These are phyloP conservation scores for Barnettozyma californica DNA, from an alignment of 805 yeast species.

Conservation along the genomic window DNA sequence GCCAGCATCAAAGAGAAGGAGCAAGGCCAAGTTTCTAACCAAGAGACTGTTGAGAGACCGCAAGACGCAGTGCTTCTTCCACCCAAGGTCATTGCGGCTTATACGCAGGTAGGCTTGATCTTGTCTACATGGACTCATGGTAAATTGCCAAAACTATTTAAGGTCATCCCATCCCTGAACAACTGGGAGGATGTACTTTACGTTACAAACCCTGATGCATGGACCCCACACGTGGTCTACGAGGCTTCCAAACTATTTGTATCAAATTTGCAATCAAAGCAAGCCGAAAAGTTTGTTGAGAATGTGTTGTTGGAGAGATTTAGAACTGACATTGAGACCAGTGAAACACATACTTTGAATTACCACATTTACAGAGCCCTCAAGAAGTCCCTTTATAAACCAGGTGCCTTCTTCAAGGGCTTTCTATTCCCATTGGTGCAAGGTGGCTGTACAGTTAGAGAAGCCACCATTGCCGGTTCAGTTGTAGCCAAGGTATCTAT, in stretches of 20 bases:
- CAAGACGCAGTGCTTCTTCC: constrained; percentile 82
- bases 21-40: constrained; percentile 27
- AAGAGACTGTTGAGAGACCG: constrained; percentile 34
- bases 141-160: constrained; percentile 92
- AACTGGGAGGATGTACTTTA: constrained; percentile 95
- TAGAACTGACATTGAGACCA: constrained; percentile 63
- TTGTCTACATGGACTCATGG: constrained; percentile 91
- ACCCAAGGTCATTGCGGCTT: constrained; percentile 93
- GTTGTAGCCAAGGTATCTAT: constrained; percentile 84
- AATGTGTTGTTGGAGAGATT: constrained; percentile 65
- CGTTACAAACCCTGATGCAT: constrained; percentile 85
- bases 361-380: constrained; percentile 90
- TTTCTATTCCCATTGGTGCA: constrained; percentile 88
- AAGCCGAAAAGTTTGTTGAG: constrained; percentile 80
- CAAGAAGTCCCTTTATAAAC: constrained; percentile 91
- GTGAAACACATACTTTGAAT: constrained; percentile 73
- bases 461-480: constrained; percentile 93
- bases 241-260: constrained; percentile 95
- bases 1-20: constrained; percentile 82
- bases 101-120: constrained; percentile 84
- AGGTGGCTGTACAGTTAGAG: constrained; percentile 83
- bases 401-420: constrained; percentile 97
- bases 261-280: constrained; percentile 79
- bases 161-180: constrained; percentile 84
- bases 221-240: constrained; percentile 94